Percentiles rank a stretch among this genome's conserved stretches.
Conservation (phyloP, 225 moss, liverwort and hornwort species). For the Climacium dendroides region DNA sequence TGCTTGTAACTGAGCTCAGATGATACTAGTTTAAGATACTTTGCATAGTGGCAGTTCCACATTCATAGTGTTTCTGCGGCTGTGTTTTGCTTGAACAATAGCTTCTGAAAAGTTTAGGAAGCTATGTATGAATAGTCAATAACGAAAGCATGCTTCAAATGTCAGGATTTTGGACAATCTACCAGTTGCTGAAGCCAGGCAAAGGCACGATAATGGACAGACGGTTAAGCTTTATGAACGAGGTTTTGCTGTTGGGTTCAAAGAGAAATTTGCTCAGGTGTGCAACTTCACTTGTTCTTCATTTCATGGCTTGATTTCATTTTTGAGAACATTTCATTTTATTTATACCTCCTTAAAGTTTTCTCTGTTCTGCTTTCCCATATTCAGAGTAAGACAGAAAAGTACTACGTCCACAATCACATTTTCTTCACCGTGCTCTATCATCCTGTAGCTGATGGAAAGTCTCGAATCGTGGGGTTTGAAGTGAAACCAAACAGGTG, state of each 20-base stretch:
- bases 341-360: background rate
- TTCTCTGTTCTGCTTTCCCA: background rate
- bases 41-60: background rate
- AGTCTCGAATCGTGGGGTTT: conserved; percentile 81
- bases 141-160: background rate
- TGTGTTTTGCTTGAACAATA: background rate
- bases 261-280: conserved; percentile 11
- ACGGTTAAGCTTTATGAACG: conserved; percentile 29
- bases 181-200: conserved; percentile 44
- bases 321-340: background rate
- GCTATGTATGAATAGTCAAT: background rate
- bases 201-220: conserved; percentile 16
- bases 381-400: conserved; percentile 28
- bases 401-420: conserved; percentile 66
- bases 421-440: conserved; percentile 47
- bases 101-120: background rate
- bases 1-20: background rate
- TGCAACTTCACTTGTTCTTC: background rate
- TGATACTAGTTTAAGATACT: background rate
- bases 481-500: conserved; percentile 59
- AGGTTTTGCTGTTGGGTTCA: conserved; percentile 58
- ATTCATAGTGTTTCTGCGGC: background rate
- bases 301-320: background rate
- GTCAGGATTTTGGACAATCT: conserved; percentile 75
- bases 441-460: conserved; percentile 36